phyloP scores from a whole-genome alignment of 495 filamentous ascomycete genomes.

The Aspergillus avenaceus region DNA sequence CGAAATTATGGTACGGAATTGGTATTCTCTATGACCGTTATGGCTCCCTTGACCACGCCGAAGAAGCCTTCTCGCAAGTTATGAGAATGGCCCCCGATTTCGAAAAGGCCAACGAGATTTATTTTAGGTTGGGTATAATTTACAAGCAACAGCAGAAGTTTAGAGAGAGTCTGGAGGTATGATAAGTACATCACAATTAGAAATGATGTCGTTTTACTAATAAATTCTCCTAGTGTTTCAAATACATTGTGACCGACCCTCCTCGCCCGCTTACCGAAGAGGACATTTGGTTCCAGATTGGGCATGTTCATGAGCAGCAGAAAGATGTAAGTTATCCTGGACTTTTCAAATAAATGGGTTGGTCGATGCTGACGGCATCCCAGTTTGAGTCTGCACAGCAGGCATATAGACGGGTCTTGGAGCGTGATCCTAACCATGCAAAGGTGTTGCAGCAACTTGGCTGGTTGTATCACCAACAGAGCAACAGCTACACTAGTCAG shows the following conservation, averaged over 20 bases:
- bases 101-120: constrained; percentile 99
- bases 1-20: constrained; percentile 98
- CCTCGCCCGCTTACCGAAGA: constrained; percentile 92
- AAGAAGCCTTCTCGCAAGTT: constrained; percentile 97
- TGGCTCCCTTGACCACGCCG: constrained; percentile 93
- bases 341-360: background rate
- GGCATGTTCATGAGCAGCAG: constrained; percentile 97
- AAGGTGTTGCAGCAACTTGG: constrained; percentile 98
- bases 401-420: constrained; percentile 89
- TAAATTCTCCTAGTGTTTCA: constrained; percentile 69
- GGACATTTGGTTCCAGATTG: constrained; percentile 99
- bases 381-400: constrained; percentile 90
- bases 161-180: constrained; percentile 82
- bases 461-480: constrained; percentile 97
- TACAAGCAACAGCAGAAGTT: constrained; percentile 99
- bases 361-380: constrained; percentile 19
- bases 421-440: constrained; percentile 92
- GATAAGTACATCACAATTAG: constrained; percentile 2
- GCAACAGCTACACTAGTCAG: constrained; percentile 80
- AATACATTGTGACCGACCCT: constrained; percentile 93
- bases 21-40: constrained; percentile 97
- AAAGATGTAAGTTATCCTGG: constrained; percentile 74
- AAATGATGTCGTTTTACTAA: constrained; percentile 1
- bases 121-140: constrained; percentile 97
- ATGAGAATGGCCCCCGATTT: constrained; percentile 99